These are phyloP conservation scores for Fraxinus velutina DNA, from an alignment of 305 asterid species.

Conservation along the genomic window DNA sequence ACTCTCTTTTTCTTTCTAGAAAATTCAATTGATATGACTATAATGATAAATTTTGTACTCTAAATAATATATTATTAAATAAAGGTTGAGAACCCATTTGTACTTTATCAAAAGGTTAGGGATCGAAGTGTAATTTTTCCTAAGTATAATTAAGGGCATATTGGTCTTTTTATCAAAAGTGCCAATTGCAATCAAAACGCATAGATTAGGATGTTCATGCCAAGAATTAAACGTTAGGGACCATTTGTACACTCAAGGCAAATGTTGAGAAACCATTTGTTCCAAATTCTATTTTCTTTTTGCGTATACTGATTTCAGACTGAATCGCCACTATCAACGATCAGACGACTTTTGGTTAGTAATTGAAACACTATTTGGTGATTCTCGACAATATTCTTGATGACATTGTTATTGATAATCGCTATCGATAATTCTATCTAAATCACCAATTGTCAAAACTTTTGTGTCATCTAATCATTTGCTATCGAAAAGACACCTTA, in stretches of 20 bases:
- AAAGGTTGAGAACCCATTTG: neutral
- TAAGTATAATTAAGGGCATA: neutral
- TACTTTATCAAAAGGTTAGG: neutral
- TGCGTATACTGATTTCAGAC: neutral
- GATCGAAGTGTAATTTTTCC: neutral
- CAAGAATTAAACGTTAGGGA: neutral
- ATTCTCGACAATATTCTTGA: neutral
- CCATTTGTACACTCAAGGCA: neutral
- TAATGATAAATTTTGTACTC: neutral
- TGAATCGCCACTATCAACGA: no score
- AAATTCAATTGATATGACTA: neutral
- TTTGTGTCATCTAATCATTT: neutral
- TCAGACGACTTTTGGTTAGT: neutral
- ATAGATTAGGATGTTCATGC: neutral
- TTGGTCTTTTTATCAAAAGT: neutral
- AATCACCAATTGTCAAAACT: neutral
- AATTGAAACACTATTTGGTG: neutral
- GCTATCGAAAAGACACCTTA: neutral
- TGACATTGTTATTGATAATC: neutral
- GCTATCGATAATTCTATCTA: neutral
- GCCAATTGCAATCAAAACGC: neutral
- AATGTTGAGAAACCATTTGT: neutral
- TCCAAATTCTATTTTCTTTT: neutral
- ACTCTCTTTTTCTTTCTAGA: neutral
- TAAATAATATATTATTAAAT: neutral